Percentiles rank a stretch among this genome's conserved stretches.
Evolutionary conservation across 2,329 filamentous ascomycete species (phyloP).

Genomic region (Botrytis sinoallii): DNA sequence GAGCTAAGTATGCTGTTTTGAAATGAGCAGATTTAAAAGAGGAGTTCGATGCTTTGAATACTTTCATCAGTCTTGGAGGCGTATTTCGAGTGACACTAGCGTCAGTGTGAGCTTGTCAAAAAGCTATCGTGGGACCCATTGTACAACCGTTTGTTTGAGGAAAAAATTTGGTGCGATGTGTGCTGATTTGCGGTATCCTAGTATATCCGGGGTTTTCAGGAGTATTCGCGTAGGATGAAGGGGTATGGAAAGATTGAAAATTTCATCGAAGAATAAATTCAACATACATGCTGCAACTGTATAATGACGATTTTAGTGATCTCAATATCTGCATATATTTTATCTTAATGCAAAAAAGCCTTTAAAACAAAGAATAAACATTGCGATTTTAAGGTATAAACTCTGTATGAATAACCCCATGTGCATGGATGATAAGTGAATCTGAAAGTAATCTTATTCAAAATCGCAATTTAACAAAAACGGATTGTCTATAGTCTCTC

Average conservation of each 20-base stretch:
- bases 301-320: accelerated
- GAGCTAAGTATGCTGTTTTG: background rate
- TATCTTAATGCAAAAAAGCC: background rate
- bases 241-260: background rate
- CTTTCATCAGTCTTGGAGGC: background rate
- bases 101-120: background rate
- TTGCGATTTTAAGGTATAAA: background rate
- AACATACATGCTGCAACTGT: background rate
- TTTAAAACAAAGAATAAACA: background rate
- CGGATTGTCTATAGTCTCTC: too few relatives aligned
- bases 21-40: background rate
- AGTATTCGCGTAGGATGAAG: background rate
- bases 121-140: background rate
- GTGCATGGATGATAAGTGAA: background rate
- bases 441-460: background rate
- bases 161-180: background rate
- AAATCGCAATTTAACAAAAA: background rate
- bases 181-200: background rate
- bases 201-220: background rate
- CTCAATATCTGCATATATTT: background rate
- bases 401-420: too few relatives aligned
- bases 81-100: background rate
- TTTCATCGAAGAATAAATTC: background rate
- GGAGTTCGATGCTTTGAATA: background rate
- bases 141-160: background rate